Evolutionary conservation across 306 rosid species (phyloP).

Genomic region (Carpinus fangiana): DNA sequence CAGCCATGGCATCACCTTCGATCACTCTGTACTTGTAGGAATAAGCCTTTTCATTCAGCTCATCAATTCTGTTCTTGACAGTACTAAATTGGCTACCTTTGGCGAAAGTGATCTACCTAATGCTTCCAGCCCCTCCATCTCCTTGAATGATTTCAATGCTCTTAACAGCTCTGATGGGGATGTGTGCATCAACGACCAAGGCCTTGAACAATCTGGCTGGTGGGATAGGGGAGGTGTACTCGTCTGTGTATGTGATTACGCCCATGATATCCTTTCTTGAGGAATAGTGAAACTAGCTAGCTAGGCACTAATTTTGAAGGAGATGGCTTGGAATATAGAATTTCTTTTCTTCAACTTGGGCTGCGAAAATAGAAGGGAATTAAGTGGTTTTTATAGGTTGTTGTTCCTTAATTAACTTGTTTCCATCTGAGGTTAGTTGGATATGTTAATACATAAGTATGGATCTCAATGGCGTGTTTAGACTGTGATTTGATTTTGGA

Average conservation of each 20-base stretch:
- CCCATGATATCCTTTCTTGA: background rate
- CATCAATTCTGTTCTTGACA: constrained; percentile 31
- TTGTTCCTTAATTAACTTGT: background rate
- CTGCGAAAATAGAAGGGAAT: background rate
- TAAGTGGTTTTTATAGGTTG: background rate
- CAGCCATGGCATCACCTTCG: constrained; percentile 34
- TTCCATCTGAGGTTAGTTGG: background rate
- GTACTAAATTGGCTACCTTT: constrained; percentile 25
- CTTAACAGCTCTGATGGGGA: constrained; percentile 28
- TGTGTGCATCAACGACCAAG: constrained; percentile 36
- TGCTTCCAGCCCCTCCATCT: constrained; percentile 49
- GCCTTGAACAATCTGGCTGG: constrained; percentile 41
- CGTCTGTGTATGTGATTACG: background rate
- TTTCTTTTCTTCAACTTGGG: background rate
- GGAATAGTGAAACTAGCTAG: background rate
- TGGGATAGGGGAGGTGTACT: constrained; percentile 29
- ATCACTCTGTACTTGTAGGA: constrained; percentile 26
- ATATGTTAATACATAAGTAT: too few relatives aligned
- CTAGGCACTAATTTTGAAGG: too few relatives aligned
- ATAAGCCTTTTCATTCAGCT: constrained; percentile 20
- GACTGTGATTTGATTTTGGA: too few relatives aligned
- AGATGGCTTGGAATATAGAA: background rate
- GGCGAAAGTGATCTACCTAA: constrained; percentile 41
- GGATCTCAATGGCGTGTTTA: too few relatives aligned
- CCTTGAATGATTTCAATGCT: constrained; percentile 38